These are phyloP conservation scores for Coemansia sp. DNA, from an alignment of 371 early-diverging fungal species.

Conservation along the genomic window DNA sequence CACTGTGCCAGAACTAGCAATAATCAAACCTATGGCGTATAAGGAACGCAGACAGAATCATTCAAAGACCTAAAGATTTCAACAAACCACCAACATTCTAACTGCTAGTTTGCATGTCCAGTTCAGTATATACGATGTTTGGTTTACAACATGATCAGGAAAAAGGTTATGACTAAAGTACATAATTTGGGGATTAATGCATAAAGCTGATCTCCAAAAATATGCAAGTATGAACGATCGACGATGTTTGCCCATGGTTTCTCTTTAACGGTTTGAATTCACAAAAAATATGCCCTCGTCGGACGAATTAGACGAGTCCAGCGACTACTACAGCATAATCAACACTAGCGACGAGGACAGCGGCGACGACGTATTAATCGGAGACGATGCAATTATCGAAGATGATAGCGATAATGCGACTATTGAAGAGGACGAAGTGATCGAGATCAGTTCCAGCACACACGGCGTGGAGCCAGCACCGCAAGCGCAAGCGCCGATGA, in stretches of 20 bases:
- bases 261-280: neutral
- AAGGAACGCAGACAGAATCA: no score
- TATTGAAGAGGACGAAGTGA: slow-evolving; percentile 1
- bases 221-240: neutral
- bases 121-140: no score
- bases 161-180: no score
- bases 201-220: neutral
- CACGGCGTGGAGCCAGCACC: slow-evolving; percentile 5
- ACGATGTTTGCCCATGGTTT: neutral
- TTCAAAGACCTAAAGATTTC: no score
- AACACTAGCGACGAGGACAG: slow-evolving; percentile 2
- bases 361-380: neutral
- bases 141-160: no score
- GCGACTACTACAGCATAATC: slow-evolving; percentile 12
- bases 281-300: neutral
- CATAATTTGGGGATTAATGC: neutral
- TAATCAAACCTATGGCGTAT: no score
- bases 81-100: no score
- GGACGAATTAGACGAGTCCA: slow-evolving; percentile 7
- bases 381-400: neutral
- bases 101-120: no score
- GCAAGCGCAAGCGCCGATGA: neutral
- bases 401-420: neutral
- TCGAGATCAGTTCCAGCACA: slow-evolving; percentile 11
- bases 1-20: no score